phyloP scores from a whole-genome alignment of 257 asterid genomes.

The Solanum peruvianum region DNA sequence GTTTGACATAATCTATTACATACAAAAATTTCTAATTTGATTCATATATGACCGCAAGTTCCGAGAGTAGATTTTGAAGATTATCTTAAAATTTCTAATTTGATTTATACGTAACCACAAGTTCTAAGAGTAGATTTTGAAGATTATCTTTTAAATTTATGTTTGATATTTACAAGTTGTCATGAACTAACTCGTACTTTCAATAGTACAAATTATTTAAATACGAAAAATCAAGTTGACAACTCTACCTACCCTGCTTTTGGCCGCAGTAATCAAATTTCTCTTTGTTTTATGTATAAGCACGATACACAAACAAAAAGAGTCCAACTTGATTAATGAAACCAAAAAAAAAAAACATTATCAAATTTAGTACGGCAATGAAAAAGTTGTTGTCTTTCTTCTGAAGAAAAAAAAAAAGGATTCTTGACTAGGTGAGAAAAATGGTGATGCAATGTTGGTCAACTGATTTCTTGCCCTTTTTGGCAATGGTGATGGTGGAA shows the following conservation, averaged over 20 bases:
- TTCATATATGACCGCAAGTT: not conserved
- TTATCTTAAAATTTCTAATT: no score
- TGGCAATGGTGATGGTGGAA: constrained; percentile 10
- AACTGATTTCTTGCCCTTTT: constrained; percentile 6
- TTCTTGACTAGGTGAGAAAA: not conserved
- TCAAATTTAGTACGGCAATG: not conserved
- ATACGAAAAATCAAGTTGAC: not conserved
- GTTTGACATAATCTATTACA: not conserved
- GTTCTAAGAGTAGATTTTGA: no score
- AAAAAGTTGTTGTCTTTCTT: not conserved
- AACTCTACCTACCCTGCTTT: not conserved
- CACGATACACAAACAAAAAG: not conserved
- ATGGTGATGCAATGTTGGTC: not conserved
- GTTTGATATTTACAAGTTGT: not conserved
- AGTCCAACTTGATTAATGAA: not conserved
- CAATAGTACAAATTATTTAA: not conserved
- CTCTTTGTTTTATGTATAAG: not conserved
- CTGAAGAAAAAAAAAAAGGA: not conserved
- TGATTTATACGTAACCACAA: not conserved
- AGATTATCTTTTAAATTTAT: no score
- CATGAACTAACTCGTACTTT: not conserved
- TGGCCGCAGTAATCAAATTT: not conserved
- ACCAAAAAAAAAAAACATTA: not conserved
- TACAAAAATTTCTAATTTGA: not conserved
- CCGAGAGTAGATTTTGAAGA: no score